Base-by-base conservation (phyloP, 352 stramenopile species). In the Pythium vanterpoolii region DNA sequence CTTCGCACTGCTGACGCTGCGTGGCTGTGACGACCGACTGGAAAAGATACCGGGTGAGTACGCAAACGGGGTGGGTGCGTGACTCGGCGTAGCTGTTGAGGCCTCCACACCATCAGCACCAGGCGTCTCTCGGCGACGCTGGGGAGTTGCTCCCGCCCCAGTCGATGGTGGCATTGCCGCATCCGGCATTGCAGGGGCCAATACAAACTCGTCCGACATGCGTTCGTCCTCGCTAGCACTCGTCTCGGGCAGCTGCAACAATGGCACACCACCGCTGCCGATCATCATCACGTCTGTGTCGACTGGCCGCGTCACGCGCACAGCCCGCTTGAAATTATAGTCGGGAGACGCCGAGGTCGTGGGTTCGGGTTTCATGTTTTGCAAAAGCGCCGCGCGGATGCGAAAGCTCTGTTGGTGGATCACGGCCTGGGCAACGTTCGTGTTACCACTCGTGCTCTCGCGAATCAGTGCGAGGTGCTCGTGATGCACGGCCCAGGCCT, bases 11-110 rank as follows among this genome's bases (percentile, higher is more conserved):
- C 36, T 64, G 42, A 62, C 66, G 39, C 28, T 64, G 18, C 71
- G 73, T 8, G 72, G 75, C 56, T 79, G 79, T 0, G 72, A 66
- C 14, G 73, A 73, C 18, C 69, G 77, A 30, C 74, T 78, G 14
- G 83, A 92, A 54, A 76, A 90, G 43, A 90, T 87, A 13, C 80
- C 83, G 18, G 83, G 83, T 21, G 71, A 79, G 54, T 92, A 92
- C 33, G 72, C 56, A 40, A 57, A 39, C 5, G 62, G 48, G 1
- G 46, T 16, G 6, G 55, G 23, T 1, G 31, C 21, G 5, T 56
- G 52, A 24, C 52, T 55, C 9, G 47, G 11, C 16, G 51, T 23
- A 14, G 50, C 7, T 4, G 57, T 44, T 9, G 44, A 40, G 5
- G 44, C 23, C 30, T 39, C 43, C 10, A n/a, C 31, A 6, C 5